These are phyloP conservation scores for Ramicandelaber brevisporus DNA, from an alignment of 192 early-diverging fungal genomes.

Conservation along the genomic window DNA sequence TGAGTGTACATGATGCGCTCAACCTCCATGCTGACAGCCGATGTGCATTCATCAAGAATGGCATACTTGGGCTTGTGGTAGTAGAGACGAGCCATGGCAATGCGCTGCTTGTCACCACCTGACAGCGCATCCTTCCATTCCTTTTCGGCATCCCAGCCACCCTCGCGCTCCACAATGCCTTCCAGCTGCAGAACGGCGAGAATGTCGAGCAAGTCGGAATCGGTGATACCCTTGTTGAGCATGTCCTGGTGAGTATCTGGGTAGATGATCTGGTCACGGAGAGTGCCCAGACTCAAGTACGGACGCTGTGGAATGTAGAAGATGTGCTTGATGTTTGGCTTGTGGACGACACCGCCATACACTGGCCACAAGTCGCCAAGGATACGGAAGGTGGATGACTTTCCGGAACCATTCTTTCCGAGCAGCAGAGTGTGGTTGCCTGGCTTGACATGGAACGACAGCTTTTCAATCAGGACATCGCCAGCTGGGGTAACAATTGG, in stretches of 20 bases:
- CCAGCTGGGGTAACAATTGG: conserved; percentile 91
- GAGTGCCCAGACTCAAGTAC: conserved; percentile 79
- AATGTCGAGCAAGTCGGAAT: conserved; percentile 51
- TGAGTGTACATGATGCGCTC: conserved; percentile 80
- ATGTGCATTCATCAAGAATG: conserved; percentile 87
- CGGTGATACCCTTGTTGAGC: conserved; percentile 35
- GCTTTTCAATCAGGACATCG: conserved; percentile 63
- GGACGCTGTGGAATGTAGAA: conserved; percentile 98
- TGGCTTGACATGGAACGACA: conserved; percentile 70
- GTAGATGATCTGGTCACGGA: conserved; percentile 96
- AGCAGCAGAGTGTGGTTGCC: conserved; percentile 82
- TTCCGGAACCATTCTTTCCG: conserved; percentile 88
- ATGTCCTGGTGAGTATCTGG: conserved; percentile 71
- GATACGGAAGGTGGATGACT: conserved; percentile 86
- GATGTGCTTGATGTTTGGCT: conserved; percentile 57
- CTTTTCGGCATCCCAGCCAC: conserved; percentile 68
- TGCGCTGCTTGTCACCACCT: conserved; percentile 87
- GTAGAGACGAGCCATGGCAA: conserved; percentile 90
- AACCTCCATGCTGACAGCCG: conserved; percentile 80
- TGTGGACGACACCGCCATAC: conserved; percentile 55
- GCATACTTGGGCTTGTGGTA: conserved; percentile 90
- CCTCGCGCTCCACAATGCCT: conserved; percentile 66
- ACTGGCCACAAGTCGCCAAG: conserved; percentile 90
- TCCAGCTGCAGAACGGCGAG: conserved; percentile 62
- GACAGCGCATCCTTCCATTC: conserved; percentile 83